Conservation (phyloP, 345 rosid genomes). For the Lepidium africanum region DNA sequence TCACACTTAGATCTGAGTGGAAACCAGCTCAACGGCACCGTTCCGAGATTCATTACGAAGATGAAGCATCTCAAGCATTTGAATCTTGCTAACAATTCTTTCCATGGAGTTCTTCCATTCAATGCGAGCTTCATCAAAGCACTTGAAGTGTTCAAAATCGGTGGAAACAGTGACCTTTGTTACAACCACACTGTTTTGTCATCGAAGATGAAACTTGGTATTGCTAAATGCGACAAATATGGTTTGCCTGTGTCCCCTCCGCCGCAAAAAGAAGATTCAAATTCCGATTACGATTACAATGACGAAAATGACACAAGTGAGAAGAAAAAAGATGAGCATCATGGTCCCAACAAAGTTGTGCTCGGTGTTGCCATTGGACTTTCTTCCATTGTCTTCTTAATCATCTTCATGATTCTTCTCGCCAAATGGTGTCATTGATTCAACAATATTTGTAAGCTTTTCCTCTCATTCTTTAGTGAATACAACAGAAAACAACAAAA, state of each 20-base stretch:
- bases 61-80: slow-evolving; percentile 60
- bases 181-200: slow-evolving; percentile 66
- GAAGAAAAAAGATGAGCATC: slow-evolving; percentile 41
- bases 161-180: slow-evolving; percentile 75
- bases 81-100: slow-evolving; percentile 62
- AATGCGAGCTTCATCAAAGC: slow-evolving; percentile 58
- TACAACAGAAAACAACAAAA: not conserved
- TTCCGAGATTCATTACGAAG: slow-evolving; percentile 62
- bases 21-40: slow-evolving; percentile 81
- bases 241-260: slow-evolving; percentile 86
- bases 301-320: slow-evolving; percentile 30
- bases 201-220: slow-evolving; percentile 74
- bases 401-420: slow-evolving; percentile 67
- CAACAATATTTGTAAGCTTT: not conserved
- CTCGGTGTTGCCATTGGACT: slow-evolving; percentile 85
- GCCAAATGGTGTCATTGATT: slow-evolving; percentile 70
- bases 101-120: slow-evolving; percentile 86
- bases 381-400: slow-evolving; percentile 77
- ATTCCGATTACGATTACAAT: slow-evolving; percentile 46
- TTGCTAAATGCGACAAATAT: slow-evolving; percentile 78
- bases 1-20: slow-evolving; percentile 78
- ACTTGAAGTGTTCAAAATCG: slow-evolving; percentile 56
- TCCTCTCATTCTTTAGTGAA: not conserved
- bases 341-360: slow-evolving; percentile 81
- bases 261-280: slow-evolving; percentile 49